Evolutionary conservation across 768 basidiomycete genomes (phyloP), one percentile per base, ranked within the genome.

Genomic region (Sporobolomyces pararoseus): DNA sequence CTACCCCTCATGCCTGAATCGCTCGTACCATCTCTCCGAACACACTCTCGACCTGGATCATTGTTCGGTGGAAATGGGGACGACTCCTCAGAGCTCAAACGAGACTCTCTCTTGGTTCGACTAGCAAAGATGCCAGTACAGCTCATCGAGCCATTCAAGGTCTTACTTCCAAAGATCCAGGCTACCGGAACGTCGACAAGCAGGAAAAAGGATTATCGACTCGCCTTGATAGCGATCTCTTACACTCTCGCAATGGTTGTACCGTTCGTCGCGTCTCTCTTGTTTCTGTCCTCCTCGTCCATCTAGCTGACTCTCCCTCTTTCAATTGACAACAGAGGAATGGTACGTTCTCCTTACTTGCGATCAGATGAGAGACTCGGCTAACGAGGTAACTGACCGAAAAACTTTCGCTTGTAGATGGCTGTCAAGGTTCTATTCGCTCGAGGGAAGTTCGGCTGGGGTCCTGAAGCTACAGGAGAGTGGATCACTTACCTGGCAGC

Each of bases 1-100:
- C 13, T 60, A 21, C 59, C 59, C 5, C 25, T 65, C 63, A 55
- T 70, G 58, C 69, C 63, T 32, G 69, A 70, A 44, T 69, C 68
- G 6, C 62, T 69, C 49, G 44, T 37, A 7, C 39, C 34, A 19
- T 46, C 53, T 3, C 23, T 65, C 2, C 54, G 65, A 27, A 46
- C 31, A 1, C 29, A 44, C 29, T 49, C 46, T 19, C 53, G 44
- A n/a, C 63, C 31, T 14, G 4, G 34, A 0, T 29, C 27, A 17
- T 9, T 32, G 3, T 3, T 19, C 13, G 44, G n/a, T 32, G 9
- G 51, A 9, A 31, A 47, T 27, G 34, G 21, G 27, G 32, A n/a
- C 16, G 21, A 32, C 19, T 21, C 37, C 6, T 44, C 52, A 34
- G 13, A 4, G 3, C 39, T 27, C 14, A 7, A n/a, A 17, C n/a